A percentile compares a stretch with the other conserved stretches of the same genome.
phyloP scores from a whole-genome alignment of 2,329 filamentous ascomycete species.

The Aureobasidium sp. region DNA sequence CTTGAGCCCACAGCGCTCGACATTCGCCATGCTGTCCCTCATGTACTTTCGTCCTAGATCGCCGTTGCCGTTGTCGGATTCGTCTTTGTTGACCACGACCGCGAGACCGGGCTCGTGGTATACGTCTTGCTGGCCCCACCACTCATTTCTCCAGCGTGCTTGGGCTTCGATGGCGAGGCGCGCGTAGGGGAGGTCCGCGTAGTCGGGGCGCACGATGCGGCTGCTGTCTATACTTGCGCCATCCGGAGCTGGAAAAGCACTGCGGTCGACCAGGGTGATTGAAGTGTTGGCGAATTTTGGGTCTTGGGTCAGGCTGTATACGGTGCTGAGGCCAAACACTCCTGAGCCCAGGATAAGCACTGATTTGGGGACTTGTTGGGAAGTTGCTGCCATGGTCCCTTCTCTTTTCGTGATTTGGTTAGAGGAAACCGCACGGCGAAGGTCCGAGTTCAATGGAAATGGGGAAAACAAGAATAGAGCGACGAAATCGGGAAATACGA shows the following conservation, averaged over 20 bases:
- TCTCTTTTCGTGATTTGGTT: background rate
- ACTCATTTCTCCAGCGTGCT: slow-evolving; percentile 58
- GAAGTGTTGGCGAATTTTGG: slow-evolving; percentile 43
- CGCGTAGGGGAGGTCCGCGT: slow-evolving; percentile 71
- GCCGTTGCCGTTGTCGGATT: slow-evolving; percentile 28
- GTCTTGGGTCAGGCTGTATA: slow-evolving; percentile 61
- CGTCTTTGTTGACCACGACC: slow-evolving; percentile 46
- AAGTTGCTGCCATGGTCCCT: slow-evolving; percentile 13
- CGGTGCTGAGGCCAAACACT: slow-evolving; percentile 56
- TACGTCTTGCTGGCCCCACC: slow-evolving; percentile 50
- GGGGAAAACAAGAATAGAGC: background rate
- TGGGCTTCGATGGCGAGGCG: slow-evolving; percentile 65
- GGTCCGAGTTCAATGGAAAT: background rate
- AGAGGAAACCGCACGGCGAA: background rate
- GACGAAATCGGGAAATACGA: background rate
- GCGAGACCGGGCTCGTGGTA: slow-evolving; percentile 66
- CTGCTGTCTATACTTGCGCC: slow-evolving; percentile 48
- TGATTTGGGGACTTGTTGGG: slow-evolving; percentile 31
- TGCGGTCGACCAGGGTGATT: slow-evolving; percentile 53
- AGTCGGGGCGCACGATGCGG: slow-evolving; percentile 65
- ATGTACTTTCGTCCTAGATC: slow-evolving; percentile 48
- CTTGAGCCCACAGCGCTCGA: slow-evolving; percentile 43
- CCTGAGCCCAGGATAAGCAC: slow-evolving; percentile 46
- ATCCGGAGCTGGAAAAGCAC: slow-evolving; percentile 52
- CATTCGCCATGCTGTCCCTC: slow-evolving; percentile 55